Percentiles rank a stretch among this genome's conserved stretches.
These are phyloP conservation scores for Trifolium dubium DNA, from an alignment of 306 rosid genomes.

Conservation along the genomic window DNA sequence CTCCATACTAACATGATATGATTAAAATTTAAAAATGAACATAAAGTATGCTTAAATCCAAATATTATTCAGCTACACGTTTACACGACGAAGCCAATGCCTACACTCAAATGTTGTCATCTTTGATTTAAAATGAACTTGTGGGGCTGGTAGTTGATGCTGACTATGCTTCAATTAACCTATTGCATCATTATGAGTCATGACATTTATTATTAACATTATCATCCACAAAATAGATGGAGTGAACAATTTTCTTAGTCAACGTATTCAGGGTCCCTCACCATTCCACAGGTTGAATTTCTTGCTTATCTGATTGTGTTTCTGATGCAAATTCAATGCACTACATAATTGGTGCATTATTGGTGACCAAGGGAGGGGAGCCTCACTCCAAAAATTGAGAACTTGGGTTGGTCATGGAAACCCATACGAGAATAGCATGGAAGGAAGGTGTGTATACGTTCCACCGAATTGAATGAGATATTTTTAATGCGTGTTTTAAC, in stretches of 20 bases:
- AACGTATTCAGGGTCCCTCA: conserved; percentile 41
- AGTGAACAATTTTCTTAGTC: conserved; percentile 40
- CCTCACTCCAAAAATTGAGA: conserved; percentile 24
- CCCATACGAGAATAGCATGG: conserved; percentile 39
- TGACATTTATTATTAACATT: conserved; percentile 36
- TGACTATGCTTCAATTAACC: conserved; percentile 47
- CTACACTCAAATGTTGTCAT: conserved; percentile 35
- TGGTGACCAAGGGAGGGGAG: conserved; percentile 35
- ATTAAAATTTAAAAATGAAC: conserved; percentile 24
- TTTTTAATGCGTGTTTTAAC: conserved; percentile 7
- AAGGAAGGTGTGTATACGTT: conserved; percentile 18
- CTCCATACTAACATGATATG: background rate
- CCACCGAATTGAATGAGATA: conserved; percentile 34
- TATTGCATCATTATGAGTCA: conserved; percentile 15
- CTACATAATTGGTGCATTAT: conserved; percentile 35
- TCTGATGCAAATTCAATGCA: conserved; percentile 38
- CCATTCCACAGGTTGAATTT: conserved; percentile 26
- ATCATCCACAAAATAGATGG: conserved; percentile 31
- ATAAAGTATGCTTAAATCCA: conserved; percentile 31
- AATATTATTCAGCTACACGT: conserved; percentile 36
- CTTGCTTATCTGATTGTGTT: conserved; percentile 22
- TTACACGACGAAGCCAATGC: conserved; percentile 32
- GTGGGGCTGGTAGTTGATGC: conserved; percentile 47
- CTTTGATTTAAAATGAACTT: conserved; percentile 8
- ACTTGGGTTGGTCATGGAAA: conserved; percentile 30